A percentile compares a stretch with the other conserved stretches of the same genome.
These are phyloP conservation scores for Kluyveromyces nonfermentans DNA, from an alignment of 805 yeast species.

Conservation along the genomic window DNA sequence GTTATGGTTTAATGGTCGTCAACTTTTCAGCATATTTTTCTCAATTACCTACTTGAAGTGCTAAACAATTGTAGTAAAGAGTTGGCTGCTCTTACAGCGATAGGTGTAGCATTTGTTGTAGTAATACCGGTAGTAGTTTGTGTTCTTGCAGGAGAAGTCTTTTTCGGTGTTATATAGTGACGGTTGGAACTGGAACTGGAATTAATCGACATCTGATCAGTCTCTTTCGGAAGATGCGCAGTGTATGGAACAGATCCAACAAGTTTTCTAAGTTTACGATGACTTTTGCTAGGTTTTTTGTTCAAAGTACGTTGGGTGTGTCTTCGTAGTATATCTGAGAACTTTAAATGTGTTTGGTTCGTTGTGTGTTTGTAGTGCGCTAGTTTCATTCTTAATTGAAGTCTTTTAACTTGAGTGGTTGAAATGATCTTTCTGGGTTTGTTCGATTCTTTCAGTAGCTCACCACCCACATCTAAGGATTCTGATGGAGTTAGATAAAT, in stretches of 20 bases:
- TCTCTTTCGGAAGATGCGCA: not conserved
- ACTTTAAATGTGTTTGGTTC: constrained; percentile 30
- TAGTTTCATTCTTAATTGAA: constrained; percentile 39
- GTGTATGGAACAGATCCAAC: constrained; percentile 1
- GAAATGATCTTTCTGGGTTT: not conserved
- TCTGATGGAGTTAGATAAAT: not conserved
- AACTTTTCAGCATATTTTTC: not conserved
- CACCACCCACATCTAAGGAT: not conserved
- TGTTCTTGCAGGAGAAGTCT: not conserved
- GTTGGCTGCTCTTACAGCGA: constrained; percentile 30
- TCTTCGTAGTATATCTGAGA: constrained; percentile 2
- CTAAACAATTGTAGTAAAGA: constrained; percentile 27
- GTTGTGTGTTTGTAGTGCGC: constrained; percentile 46
- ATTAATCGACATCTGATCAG: no score
- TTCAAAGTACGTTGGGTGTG: not conserved
- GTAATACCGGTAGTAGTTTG: not conserved
- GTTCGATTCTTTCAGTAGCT: constrained; percentile 1
- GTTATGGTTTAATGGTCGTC: not conserved
- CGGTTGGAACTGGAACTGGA: no score
- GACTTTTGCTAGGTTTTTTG: constrained; percentile 2
- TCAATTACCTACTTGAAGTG: constrained; percentile 6
- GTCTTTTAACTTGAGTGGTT: constrained; percentile 18
- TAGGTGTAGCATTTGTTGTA: constrained; percentile 21
- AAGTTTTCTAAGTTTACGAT: constrained; percentile 7
- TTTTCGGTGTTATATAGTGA: constrained; percentile 3